Base-by-base conservation (phyloP, 2,329 filamentous ascomycete species). In the Scopulariopsis brevicaulis region DNA sequence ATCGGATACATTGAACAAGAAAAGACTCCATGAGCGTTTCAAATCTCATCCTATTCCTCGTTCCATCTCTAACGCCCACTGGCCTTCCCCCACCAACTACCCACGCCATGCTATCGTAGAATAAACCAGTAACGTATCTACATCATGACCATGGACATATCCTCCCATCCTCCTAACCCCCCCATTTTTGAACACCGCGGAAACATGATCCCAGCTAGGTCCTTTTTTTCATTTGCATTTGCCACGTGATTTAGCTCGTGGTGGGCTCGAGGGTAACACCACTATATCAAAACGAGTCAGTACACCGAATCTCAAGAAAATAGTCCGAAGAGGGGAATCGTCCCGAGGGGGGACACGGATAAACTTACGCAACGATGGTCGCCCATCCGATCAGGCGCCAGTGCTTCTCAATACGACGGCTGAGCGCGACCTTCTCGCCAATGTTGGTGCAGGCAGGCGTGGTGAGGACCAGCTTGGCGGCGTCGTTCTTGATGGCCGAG, bases 321-420 rank as follows among this genome's bases (percentile, higher is more conserved):
- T 32, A 8, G n/a, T n/a, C n/a, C n/a, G 28, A 8, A 8, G 28
- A 32, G 28, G 28, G 28, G 28, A 32, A 32, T 4, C 4, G 8
- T 32, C 40, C 46, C 5, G 22, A 50, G 8, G 20, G n/a, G 8
- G 22, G n/a, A 3, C 3, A n/a, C 5, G 4, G 46, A 14, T n/a
- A 11, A 61, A 77, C 79, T 77, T 76, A 82, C 79, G 80, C 80
- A 66, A 86, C 84, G 70, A 90, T 90, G 64, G 88, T 91, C 60
- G 88, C 88, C 90, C 90, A 95, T 66, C 90, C 90, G 67, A 96
- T 95, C 69, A 95, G 80, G 76, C 91, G 89, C 93, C 93, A 97
- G 76, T 96, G 93, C 84, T 97, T 97, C 76, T 99, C 94, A 68
- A 97, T 96, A 85, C 94, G 89, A 76, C 94, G 83, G 71, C 86